A percentile compares a stretch with the other conserved stretches of the same genome.
These are phyloP conservation scores for Podaxis pistillaris DNA, from an alignment of 768 basidiomycete species.

Conservation along the genomic window DNA sequence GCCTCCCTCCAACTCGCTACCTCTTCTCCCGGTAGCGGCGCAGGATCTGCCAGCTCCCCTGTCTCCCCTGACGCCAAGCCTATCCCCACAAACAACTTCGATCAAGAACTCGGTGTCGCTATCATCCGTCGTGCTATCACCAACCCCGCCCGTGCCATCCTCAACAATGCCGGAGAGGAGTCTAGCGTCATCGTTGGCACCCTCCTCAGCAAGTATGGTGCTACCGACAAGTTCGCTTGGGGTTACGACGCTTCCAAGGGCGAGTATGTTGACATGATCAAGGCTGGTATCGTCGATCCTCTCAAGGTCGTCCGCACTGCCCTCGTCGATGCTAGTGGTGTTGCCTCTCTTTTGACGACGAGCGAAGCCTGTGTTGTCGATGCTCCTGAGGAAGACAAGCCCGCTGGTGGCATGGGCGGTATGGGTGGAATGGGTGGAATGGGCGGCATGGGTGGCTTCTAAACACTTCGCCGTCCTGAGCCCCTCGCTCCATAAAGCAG, in stretches of 20 bases:
- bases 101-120: conserved; percentile 92
- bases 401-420: conserved; percentile 43
- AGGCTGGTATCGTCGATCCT: conserved; percentile 92
- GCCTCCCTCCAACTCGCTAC: conserved; percentile 72
- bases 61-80: conserved; percentile 58
- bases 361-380: conserved; percentile 93
- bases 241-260: conserved; percentile 92
- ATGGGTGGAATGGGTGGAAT: conserved; percentile 36
- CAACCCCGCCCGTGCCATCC: conserved; percentile 83
- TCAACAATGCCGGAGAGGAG: conserved; percentile 94
- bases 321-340: conserved; percentile 87
- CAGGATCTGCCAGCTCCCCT: conserved; percentile 48
- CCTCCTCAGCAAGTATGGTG: conserved; percentile 66
- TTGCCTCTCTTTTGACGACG: conserved; percentile 91
- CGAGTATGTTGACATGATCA: conserved; percentile 94
- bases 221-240: conserved; percentile 76
- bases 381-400: conserved; percentile 75
- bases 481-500: not conserved
- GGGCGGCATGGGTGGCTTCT: conserved; percentile 26
- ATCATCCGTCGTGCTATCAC: conserved; percentile 88
- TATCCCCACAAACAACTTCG: conserved; percentile 87
- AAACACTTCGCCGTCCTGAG: not conserved
- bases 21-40: conserved; percentile 40
- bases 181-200: conserved; percentile 90
- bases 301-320: conserved; percentile 95